phyloP scores from a whole-genome alignment of 768 basidiomycete genomes.

The Termitomyces heimii region DNA sequence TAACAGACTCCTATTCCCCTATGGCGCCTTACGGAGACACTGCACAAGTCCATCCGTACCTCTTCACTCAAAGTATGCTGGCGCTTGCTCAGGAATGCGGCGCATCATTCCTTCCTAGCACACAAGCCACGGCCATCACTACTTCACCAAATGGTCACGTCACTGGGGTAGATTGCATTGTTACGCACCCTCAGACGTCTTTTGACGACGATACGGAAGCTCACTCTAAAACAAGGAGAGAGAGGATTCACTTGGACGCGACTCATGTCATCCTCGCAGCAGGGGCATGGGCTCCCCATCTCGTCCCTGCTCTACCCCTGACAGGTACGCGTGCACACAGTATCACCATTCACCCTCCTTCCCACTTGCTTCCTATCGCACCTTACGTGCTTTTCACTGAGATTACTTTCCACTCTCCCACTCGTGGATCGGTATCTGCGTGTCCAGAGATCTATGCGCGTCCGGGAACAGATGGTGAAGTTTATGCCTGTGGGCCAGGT shows the following conservation, averaged over 20 bases:
- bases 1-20: conserved; percentile 55
- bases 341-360: conserved; percentile 51
- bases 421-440: conserved; percentile 17
- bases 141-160: conserved; percentile 32
- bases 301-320: conserved; percentile 55
- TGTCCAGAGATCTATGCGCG: conserved; percentile 72
- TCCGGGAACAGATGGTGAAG: conserved; percentile 60
- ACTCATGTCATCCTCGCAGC: conserved; percentile 73
- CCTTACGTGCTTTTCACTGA: conserved; percentile 85
- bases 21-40: conserved; percentile 56
- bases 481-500: conserved; percentile 76
- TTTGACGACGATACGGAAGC: background rate
- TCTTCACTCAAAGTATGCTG: conserved; percentile 70
- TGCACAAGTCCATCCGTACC: conserved; percentile 73
- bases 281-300: conserved; percentile 78
- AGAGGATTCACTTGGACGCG: conserved; percentile 36
- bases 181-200: background rate
- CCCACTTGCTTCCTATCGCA: conserved; percentile 40
- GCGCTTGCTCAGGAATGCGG: conserved; percentile 54
- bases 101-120: conserved; percentile 38
- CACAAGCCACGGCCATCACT: conserved; percentile 34
- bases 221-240: conserved; percentile 16
- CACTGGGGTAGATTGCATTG: conserved; percentile 42
- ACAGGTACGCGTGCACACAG: conserved; percentile 67
- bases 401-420: conserved; percentile 32